Conservation (phyloP, 192 early-diverging fungal genomes). For the Chytriomyces sp. region DNA sequence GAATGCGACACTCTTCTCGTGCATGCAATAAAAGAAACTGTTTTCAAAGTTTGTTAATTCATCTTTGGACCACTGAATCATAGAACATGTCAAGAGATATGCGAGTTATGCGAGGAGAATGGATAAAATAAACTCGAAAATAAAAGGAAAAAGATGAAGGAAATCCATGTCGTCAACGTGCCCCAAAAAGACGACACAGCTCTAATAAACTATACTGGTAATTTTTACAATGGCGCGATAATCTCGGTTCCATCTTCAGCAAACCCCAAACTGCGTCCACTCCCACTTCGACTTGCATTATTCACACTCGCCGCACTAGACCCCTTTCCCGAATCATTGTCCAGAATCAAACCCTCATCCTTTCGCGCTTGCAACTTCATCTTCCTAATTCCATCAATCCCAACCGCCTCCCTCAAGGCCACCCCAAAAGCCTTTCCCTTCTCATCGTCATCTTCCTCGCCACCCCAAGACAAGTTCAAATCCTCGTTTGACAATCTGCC, state of each 20-base stretch:
- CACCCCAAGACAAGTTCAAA: conserved; percentile 49
- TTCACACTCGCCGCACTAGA: conserved; percentile 27
- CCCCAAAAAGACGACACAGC: too few species aligned
- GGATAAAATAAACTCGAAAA: too few species aligned
- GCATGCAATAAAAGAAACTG: too few species aligned
- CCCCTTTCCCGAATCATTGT: conserved; percentile 38
- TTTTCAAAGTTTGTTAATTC: too few species aligned
- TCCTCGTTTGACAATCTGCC: conserved; percentile 49
- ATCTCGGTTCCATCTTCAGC: conserved; percentile 32
- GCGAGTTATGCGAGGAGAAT: too few species aligned
- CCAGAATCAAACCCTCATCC: conserved; percentile 1
- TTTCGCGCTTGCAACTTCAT: conserved; percentile 20
- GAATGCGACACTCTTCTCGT: too few species aligned
- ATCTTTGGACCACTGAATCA: too few species aligned
- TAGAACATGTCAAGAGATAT: too few species aligned
- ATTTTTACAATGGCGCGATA: background rate
- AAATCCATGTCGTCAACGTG: too few species aligned
- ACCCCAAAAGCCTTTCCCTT: background rate
- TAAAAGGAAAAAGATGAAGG: too few species aligned
- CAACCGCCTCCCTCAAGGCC: conserved; percentile 13
- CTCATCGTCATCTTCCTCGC: conserved; percentile 38
- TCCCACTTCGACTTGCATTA: conserved; percentile 35
- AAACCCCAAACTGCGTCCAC: conserved; percentile 36
- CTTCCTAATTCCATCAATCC: conserved; percentile 19
- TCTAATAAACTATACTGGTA: too few species aligned